phyloP scores from a whole-genome alignment of 202 grass and related monocot species.

The Panicum virgatum region DNA sequence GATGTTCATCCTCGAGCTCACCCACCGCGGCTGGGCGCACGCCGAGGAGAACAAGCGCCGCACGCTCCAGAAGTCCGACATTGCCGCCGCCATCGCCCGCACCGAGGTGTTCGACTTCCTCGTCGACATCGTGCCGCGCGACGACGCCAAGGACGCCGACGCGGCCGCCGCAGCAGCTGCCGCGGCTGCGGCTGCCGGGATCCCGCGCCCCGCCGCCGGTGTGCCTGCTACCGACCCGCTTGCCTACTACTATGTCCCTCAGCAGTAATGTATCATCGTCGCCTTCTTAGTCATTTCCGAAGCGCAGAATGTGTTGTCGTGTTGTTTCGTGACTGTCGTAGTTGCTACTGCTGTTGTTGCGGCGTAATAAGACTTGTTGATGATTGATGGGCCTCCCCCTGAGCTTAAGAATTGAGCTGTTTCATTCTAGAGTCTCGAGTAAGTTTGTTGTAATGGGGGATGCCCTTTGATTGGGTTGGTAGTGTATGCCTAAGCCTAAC shows the following conservation, averaged over 20 bases:
- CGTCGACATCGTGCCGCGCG: slow-evolving; percentile 64
- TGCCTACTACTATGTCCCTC: slow-evolving; percentile 63
- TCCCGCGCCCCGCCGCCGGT: slow-evolving; percentile 46
- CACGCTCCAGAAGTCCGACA: slow-evolving; percentile 71
- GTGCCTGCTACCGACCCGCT: slow-evolving; percentile 54
- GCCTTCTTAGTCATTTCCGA: slow-evolving; percentile 11
- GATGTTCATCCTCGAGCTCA: slow-evolving; percentile 79
- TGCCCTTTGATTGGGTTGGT: slow-evolving; percentile 25
- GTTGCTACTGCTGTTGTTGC: slow-evolving; percentile 21
- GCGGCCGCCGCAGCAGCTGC: slow-evolving; percentile 33
- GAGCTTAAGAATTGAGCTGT: slow-evolving; percentile 41
- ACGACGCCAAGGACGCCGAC: slow-evolving; percentile 60
- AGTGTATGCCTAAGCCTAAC: slow-evolving; percentile 38
- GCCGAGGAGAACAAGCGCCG: slow-evolving; percentile 78
- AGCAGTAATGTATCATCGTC: slow-evolving; percentile 51
- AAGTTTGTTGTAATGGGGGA: slow-evolving; percentile 32
- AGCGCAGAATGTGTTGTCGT: background rate
- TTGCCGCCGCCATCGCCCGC: slow-evolving; percentile 63
- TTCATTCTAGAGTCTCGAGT: slow-evolving; percentile 25
- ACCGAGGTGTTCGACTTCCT: slow-evolving; percentile 73
- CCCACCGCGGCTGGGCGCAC: slow-evolving; percentile 69
- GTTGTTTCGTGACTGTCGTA: background rate
- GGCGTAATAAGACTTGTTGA: slow-evolving; percentile 42
- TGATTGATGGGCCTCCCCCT: slow-evolving; percentile 32
- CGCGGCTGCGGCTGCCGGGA: slow-evolving; percentile 33